phyloP scores from a whole-genome alignment of 2,329 filamentous ascomycete genomes.

The Karstenula rhodostoma region DNA sequence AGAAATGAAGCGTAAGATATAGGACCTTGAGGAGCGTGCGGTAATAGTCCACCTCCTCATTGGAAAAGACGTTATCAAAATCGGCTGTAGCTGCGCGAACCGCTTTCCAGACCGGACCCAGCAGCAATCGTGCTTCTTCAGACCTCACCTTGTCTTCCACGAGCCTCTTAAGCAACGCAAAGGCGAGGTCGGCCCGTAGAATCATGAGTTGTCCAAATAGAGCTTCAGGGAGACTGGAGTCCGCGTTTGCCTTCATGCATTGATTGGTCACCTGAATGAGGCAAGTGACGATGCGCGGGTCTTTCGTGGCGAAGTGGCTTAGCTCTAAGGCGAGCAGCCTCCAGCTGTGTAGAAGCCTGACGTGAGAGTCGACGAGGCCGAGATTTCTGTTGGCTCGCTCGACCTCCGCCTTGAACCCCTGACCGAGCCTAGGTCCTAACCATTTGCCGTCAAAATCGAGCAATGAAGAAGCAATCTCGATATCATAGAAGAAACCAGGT shows the following conservation, averaged over 20 bases:
- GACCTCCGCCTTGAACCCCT: constrained; percentile 84
- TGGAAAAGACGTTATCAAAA: constrained; percentile 67
- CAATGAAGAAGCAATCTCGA: constrained; percentile 77
- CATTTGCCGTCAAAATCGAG: constrained; percentile 81
- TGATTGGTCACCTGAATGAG: constrained; percentile 78
- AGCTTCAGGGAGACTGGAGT: constrained; percentile 74
- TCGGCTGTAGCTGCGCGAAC: constrained; percentile 62
- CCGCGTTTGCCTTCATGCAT: constrained; percentile 80
- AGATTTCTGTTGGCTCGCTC: constrained; percentile 88
- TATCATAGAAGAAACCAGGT: constrained; percentile 82
- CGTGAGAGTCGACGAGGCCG: constrained; percentile 90
- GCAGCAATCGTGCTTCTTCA: constrained; percentile 61
- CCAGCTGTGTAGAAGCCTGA: constrained; percentile 86
- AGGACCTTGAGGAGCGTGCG: constrained; percentile 83
- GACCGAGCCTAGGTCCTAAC: constrained; percentile 62
- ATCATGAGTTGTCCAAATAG: constrained; percentile 84
- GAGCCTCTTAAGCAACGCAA: constrained; percentile 82
- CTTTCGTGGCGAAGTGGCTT: constrained; percentile 67
- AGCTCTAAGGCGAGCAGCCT: constrained; percentile 87
- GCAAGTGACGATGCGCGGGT: constrained; percentile 68
- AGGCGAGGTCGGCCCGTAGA: constrained; percentile 78
- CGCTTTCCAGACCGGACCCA: constrained; percentile 68
- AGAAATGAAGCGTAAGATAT: constrained; percentile 79
- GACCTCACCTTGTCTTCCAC: constrained; percentile 64
- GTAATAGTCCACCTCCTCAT: constrained; percentile 74